phyloP scores from a whole-genome alignment of 257 asterid genomes.

The Nicotiana tomentosiformis region DNA sequence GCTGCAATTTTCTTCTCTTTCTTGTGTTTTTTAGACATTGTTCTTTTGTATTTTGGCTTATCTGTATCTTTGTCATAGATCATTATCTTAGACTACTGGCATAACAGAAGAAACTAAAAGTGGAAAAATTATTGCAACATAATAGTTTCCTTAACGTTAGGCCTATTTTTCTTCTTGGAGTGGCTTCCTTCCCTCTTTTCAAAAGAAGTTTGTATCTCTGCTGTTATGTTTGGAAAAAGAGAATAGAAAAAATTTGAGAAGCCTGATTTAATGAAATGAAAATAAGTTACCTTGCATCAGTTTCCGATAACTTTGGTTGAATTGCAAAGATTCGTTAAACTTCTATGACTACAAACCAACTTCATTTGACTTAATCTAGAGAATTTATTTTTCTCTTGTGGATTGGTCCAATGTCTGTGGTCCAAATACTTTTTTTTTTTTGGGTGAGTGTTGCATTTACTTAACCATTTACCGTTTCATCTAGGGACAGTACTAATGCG shows the following conservation, averaged over 20 bases:
- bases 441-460: not conserved
- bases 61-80: not conserved
- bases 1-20: not conserved
- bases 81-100: not conserved
- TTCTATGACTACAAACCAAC: not conserved
- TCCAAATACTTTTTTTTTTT: not conserved
- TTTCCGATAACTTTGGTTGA: not conserved
- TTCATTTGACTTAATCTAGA: not conserved
- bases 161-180: not conserved
- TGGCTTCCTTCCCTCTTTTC: not conserved
- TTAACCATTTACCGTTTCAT: not conserved
- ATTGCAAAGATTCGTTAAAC: not conserved
- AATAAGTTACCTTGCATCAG: not conserved
- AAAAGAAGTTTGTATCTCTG: not conserved
- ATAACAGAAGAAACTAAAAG: not conserved
- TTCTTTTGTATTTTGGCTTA: not conserved
- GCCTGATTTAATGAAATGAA: not conserved
- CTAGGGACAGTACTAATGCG: not conserved
- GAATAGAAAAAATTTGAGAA: no score
- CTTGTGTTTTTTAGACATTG: not conserved
- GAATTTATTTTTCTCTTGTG: not conserved
- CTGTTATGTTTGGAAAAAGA: no score
- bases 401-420: not conserved
- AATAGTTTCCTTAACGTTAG: not conserved
- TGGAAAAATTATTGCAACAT: not conserved